phyloP scores from a whole-genome alignment of 805 yeast genomes.

The Debaryomyces prosopidis region DNA sequence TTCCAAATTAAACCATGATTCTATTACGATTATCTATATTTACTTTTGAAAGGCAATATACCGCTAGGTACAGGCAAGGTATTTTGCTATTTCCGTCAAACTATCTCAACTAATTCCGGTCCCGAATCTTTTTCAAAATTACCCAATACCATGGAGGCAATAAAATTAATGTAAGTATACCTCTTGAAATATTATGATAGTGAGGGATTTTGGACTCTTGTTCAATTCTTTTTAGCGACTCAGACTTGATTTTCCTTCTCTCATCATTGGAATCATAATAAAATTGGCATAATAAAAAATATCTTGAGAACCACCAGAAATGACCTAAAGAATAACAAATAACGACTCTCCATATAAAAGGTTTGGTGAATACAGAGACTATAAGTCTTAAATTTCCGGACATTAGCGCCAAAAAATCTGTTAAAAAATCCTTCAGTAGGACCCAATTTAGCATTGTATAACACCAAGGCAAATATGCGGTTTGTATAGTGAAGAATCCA shows the following conservation, averaged over 20 bases:
- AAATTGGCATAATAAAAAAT: constrained; percentile 13
- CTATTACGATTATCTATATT: too few species aligned
- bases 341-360: constrained; percentile 12
- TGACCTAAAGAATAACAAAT: constrained; percentile 24
- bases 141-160: constrained; percentile 40
- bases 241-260: constrained; percentile 12
- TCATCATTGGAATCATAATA: constrained; percentile 16
- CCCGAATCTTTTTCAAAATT: constrained; percentile 14
- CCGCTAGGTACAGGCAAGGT: too few species aligned
- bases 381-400: constrained; percentile 9
- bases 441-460: constrained; percentile 8
- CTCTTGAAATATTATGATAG: constrained; percentile 6
- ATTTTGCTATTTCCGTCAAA: too few species aligned
- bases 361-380: constrained; percentile 8
- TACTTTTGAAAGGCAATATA: too few species aligned
- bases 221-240: constrained; percentile 10
- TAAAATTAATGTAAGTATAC: constrained; percentile 11
- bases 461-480: constrained; percentile 22
- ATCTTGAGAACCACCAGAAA: constrained; percentile 35
- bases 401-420: constrained; percentile 8
- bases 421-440: constrained; percentile 8
- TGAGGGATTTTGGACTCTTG: constrained; percentile 11
- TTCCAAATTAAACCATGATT: too few species aligned
- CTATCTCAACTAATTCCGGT: neutral
- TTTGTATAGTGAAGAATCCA: constrained; percentile 20